These are phyloP conservation scores for Thymus quinquecostatus DNA, from an alignment of 257 asterid species.

Conservation along the genomic window DNA sequence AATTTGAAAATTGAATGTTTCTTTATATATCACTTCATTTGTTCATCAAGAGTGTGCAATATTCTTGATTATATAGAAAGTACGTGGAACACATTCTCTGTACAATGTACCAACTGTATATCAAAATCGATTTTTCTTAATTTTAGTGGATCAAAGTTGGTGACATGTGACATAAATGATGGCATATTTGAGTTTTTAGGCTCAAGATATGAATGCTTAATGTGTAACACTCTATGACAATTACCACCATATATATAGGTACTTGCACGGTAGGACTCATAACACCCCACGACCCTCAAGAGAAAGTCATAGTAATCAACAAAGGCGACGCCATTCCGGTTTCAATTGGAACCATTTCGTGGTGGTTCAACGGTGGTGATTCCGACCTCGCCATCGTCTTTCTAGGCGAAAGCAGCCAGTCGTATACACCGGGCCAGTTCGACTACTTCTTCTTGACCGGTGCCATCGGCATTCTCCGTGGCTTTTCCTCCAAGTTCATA, in stretches of 20 bases:
- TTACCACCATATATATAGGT: slow-evolving; percentile 33
- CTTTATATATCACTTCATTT: too few species aligned
- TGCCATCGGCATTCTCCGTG: slow-evolving; percentile 31
- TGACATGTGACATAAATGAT: too few species aligned
- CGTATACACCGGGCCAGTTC: slow-evolving; percentile 36
- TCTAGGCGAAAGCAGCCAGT: slow-evolving; percentile 38
- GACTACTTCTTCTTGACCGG: slow-evolving; percentile 49
- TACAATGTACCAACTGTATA: too few species aligned
- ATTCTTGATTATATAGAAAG: too few species aligned
- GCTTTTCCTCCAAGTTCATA: slow-evolving; percentile 43
- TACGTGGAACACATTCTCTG: too few species aligned
- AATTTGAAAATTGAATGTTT: too few species aligned
- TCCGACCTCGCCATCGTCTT: slow-evolving; percentile 35
- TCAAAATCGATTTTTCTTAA: too few species aligned
- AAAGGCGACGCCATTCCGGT: slow-evolving; percentile 47
- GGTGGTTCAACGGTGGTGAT: slow-evolving; percentile 57
- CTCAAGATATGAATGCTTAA: too few species aligned
- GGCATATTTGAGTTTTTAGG: too few species aligned
- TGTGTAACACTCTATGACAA: too few species aligned
- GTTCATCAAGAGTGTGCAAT: too few species aligned
- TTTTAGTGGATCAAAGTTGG: too few species aligned
- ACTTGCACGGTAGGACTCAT: slow-evolving; percentile 47
- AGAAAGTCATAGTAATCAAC: slow-evolving; percentile 33
- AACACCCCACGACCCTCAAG: slow-evolving; percentile 29
- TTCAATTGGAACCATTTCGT: slow-evolving; percentile 37